A percentile compares a stretch with the other conserved stretches of the same genome.
Conservation (phyloP, 2,329 filamentous ascomycete genomes). For the Colletotrichum gloeosporioides region DNA sequence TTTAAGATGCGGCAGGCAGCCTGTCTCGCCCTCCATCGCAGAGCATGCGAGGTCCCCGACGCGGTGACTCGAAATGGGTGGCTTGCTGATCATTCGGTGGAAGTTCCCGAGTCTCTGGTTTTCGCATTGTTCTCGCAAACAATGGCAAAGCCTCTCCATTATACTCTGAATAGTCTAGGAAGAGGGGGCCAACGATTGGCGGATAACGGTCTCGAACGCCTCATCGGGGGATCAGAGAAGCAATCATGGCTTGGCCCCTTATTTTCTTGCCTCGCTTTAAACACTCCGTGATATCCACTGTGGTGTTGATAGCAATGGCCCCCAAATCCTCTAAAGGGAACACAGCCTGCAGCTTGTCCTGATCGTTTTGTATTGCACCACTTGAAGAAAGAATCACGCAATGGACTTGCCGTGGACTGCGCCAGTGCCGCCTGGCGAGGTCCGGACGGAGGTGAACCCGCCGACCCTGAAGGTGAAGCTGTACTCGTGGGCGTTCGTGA, state of each 20-base stretch:
- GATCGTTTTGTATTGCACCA: neutral
- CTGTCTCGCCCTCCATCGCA: neutral
- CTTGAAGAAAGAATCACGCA: neutral
- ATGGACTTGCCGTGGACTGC: neutral
- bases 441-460: slow-evolving; percentile 20
- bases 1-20: neutral
- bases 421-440: slow-evolving; percentile 26
- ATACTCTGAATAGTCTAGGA: neutral
- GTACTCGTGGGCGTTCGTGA: slow-evolving; percentile 26
- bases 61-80: neutral
- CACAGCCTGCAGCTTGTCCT: neutral
- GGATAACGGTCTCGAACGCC: neutral
- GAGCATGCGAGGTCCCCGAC: neutral
- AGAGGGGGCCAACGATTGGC: neutral
- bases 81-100: neutral
- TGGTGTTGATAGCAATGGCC: neutral
- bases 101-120: neutral
- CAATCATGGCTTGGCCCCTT: neutral
- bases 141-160: neutral
- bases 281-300: neutral
- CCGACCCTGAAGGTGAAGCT: slow-evolving; percentile 25
- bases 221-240: neutral
- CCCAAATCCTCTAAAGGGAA: neutral
- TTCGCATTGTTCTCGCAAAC: neutral
- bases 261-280: neutral